Evolutionary conservation across 2,329 filamentous ascomycete genomes (phyloP), one percentile per base, ranked within the genome.

Genomic region (Hypoxylon sp.): DNA sequence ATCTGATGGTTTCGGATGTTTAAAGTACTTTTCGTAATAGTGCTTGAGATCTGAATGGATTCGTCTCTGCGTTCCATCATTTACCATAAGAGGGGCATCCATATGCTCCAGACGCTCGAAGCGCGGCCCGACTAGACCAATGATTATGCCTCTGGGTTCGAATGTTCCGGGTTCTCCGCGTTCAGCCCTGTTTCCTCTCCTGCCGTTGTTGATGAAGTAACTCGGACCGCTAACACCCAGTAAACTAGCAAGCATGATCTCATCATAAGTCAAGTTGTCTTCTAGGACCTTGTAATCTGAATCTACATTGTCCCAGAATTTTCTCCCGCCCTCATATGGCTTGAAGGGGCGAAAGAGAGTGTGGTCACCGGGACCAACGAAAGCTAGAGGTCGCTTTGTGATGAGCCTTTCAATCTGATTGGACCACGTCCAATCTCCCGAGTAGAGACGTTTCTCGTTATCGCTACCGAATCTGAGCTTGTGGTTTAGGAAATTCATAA

Each of bases 251-350:
- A 79, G 70, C 77, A 80, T 77, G 5, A 80, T 79, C 66, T 79
- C 78, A 52, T 80, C 78, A 50, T 80, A 80, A 55, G 74, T 78
- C 5, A 80, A 67, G 59, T 77, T 77, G 0, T 78, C 74, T 1
- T 37, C 2, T 0, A 79, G 70, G n/a, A 35, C 5, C 6, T 76
- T 72, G 3, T 29, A 19, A 5, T 8, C 9, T 48, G 75, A 72
- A 14, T 77, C 77, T 9, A 79, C 71, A 4, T 64, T 55, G 48
- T 78, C 76, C 77, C 77, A 78, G 9, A 59, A 58, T 3, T 1
- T 19, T 0, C 39, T 53, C 1, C 64, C 70, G 3, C 31, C 11
- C 1, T 3, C 1, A 10, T 29, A 1, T 11, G 71, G 72, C 59
- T 67, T 63, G 17, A 10, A 17, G 9, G 39, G n/a, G 4, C 75